Evolutionary conservation across 1,139 yeast genomes (phyloP).

Genomic region (Hanseniaspora gamundiae): DNA sequence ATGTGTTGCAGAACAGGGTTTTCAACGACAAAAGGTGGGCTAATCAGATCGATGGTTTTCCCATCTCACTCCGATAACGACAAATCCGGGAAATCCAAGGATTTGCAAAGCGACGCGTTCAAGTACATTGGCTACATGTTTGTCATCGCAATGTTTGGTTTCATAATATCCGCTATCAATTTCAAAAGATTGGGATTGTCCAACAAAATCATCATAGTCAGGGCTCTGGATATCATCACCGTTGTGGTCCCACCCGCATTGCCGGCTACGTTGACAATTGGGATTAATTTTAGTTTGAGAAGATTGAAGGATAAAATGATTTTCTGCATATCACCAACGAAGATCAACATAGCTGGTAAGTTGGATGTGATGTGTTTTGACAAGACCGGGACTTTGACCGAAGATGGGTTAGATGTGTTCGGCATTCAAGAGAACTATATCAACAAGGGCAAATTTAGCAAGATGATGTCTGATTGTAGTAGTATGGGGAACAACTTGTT

Average conservation of each 20-base stretch:
- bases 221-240: constrained; percentile 89
- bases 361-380: constrained; percentile 85
- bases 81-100: neutral
- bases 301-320: constrained; percentile 58
- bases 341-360: constrained; percentile 92
- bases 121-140: constrained; percentile 94
- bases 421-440: constrained; percentile 64
- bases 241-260: constrained; percentile 97
- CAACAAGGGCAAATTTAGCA: constrained; percentile 42
- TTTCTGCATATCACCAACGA: constrained; percentile 84
- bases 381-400: constrained; percentile 94
- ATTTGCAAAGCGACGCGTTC: constrained; percentile 61
- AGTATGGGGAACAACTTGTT: constrained; percentile 16
- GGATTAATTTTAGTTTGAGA: constrained; percentile 81
- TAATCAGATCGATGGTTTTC: constrained; percentile 88
- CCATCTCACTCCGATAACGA: constrained; percentile 31
- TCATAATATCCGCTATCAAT: constrained; percentile 68
- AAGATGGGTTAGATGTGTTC: constrained; percentile 86
- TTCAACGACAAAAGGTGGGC: constrained; percentile 90
- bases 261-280: constrained; percentile 94
- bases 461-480: constrained; percentile 28
- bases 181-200: constrained; percentile 69
- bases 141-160: constrained; percentile 71
- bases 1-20: constrained; percentile 85
- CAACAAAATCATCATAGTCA: constrained; percentile 54